Evolutionary conservation across 345 rosid species (phyloP).

Genomic region (Durio zibethinus): DNA sequence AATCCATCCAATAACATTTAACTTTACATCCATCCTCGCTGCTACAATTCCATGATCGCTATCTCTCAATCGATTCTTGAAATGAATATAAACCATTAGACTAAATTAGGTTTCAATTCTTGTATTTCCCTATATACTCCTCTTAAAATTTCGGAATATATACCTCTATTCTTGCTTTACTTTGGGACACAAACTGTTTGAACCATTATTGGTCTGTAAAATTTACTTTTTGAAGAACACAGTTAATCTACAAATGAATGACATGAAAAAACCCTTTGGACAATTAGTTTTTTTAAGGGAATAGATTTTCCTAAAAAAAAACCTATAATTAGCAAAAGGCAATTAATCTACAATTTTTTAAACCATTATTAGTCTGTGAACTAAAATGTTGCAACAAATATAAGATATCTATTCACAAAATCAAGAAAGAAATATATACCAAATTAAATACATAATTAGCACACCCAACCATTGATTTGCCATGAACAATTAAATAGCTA

Average conservation of each 20-base stretch:
- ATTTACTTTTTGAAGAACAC: constrained; percentile 83
- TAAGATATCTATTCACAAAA: background rate
- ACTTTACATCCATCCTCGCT: constrained; percentile 86
- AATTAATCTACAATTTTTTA: background rate
- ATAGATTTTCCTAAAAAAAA: too few species aligned
- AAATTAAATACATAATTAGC: constrained; percentile 83
- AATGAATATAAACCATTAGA: constrained; percentile 10
- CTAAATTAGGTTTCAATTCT: constrained; percentile 5
- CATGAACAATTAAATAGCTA: constrained; percentile 75
- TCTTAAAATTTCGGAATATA: background rate
- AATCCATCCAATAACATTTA: constrained; percentile 80
- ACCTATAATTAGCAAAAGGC: background rate
- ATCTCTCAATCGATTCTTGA: constrained; percentile 82
- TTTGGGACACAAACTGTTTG: constrained; percentile 91
- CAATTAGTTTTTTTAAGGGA: background rate
- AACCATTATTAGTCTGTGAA: background rate
- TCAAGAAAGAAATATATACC: constrained; percentile 35
- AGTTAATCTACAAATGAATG: constrained; percentile 58
- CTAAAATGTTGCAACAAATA: background rate
- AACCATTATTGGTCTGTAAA: constrained; percentile 89
- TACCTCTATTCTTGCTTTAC: constrained; percentile 98
- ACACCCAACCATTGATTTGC: constrained; percentile 89
- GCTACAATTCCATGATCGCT: constrained; percentile 90
- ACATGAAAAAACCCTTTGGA: constrained; percentile 12
- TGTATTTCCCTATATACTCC: background rate